These are phyloP conservation scores for Dillenia suffruticosa DNA, from an alignment of 164 flowering plant genomes.

Conservation along the genomic window DNA sequence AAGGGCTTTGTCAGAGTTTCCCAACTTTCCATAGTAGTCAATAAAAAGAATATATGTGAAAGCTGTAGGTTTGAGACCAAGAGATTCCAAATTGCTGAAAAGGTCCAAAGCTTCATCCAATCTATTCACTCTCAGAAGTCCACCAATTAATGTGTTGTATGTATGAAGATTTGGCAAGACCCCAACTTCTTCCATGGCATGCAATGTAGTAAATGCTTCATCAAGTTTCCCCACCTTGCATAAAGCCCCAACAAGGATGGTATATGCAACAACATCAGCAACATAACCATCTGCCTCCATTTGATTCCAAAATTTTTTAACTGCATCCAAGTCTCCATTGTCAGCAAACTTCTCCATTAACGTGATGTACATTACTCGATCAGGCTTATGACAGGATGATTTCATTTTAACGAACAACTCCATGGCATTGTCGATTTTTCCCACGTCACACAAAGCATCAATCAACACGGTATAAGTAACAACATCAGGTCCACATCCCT, in stretches of 20 bases:
- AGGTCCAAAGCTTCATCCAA: slow-evolving; percentile 59
- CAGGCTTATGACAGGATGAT: slow-evolving; percentile 66
- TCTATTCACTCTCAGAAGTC: slow-evolving; percentile 58
- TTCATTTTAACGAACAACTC: slow-evolving; percentile 68
- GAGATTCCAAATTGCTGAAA: slow-evolving; percentile 41
- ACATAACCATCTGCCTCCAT: slow-evolving; percentile 85
- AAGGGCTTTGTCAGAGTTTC: slow-evolving; percentile 63
- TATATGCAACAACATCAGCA: slow-evolving; percentile 80
- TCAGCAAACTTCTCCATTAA: slow-evolving; percentile 70
- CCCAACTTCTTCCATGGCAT: slow-evolving; percentile 59
- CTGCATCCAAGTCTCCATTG: slow-evolving; percentile 53
- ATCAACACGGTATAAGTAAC: slow-evolving; percentile 85
- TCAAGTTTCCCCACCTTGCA: slow-evolving; percentile 66
- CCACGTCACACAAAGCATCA: slow-evolving; percentile 76
- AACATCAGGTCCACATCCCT: slow-evolving; percentile 88
- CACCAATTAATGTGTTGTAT: slow-evolving; percentile 72
- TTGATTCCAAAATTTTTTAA: slow-evolving; percentile 60
- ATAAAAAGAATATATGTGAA: slow-evolving; percentile 78
- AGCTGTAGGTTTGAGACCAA: slow-evolving; percentile 57
- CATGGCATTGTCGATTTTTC: slow-evolving; percentile 58
- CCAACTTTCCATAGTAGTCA: slow-evolving; percentile 82
- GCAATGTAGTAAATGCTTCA: slow-evolving; percentile 63
- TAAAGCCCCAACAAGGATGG: slow-evolving; percentile 65
- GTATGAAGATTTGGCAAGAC: slow-evolving; percentile 73
- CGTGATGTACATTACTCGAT: slow-evolving; percentile 80